These are phyloP conservation scores for Escovopsis sp. DNA, from an alignment of 2,329 filamentous ascomycete genomes.

Conservation along the genomic window DNA sequence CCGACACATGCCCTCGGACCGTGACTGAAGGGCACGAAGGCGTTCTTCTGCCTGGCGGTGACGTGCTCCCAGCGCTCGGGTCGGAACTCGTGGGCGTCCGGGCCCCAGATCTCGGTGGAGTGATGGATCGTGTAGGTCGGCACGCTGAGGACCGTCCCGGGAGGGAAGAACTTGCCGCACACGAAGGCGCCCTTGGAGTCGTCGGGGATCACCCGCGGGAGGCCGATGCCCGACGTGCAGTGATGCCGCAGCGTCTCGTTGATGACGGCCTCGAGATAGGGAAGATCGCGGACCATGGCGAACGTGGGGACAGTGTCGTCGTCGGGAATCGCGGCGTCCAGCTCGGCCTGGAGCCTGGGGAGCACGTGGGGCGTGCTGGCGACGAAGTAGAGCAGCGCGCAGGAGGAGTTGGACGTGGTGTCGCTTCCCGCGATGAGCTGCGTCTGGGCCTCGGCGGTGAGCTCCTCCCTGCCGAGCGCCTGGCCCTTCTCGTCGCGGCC, in stretches of 20 bases:
- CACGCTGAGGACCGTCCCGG: conserved; percentile 62
- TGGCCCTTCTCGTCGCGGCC: conserved; percentile 68
- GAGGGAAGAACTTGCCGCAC: conserved; percentile 51
- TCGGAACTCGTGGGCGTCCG: conserved; percentile 53
- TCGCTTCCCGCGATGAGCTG: conserved; percentile 72
- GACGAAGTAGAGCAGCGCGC: conserved; percentile 68
- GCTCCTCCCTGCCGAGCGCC: conserved; percentile 59
- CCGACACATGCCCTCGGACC: conserved; percentile 60
- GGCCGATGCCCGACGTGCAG: conserved; percentile 70
- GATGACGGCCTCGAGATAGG: conserved; percentile 62
- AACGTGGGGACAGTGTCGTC: conserved; percentile 50
- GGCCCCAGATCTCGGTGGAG: conserved; percentile 55
- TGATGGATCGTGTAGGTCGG: conserved; percentile 76
- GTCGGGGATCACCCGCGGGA: conserved; percentile 58
- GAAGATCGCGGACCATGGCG: conserved; percentile 57
- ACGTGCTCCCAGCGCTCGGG: conserved; percentile 57
- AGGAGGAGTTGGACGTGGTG: conserved; percentile 66
- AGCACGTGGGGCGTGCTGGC: conserved; percentile 55
- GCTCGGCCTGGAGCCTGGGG: conserved; percentile 55
- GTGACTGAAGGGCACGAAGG: conserved; percentile 61
- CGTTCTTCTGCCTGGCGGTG: conserved; percentile 53
- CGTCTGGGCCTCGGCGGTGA: conserved; percentile 78
- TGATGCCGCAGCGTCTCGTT: conserved; percentile 78
- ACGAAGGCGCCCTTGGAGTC: conserved; percentile 49
- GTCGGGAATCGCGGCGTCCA: conserved; percentile 53